Base-by-base conservation (phyloP, 306 rosid species). In the Fragaria vesca region DNA sequence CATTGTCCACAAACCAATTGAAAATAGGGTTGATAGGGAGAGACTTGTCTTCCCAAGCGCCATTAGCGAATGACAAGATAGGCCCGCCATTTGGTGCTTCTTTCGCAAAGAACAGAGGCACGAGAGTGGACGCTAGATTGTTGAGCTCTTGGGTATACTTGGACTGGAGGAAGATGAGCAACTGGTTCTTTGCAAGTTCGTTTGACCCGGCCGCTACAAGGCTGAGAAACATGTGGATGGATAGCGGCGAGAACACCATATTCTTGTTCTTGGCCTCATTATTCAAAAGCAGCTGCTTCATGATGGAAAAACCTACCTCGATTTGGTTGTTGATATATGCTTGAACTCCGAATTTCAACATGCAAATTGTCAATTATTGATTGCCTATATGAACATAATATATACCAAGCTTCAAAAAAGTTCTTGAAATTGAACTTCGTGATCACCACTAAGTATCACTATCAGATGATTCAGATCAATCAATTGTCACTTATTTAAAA, bases 91-190 rank as follows among this genome's bases (percentile, higher is more conserved):
- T 9, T 4, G 16, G 17, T 45, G 18, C 20, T 1, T 17, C 45
- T 4, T 78, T 16, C 3, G 40, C 16, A 0, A 28, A 34, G 17
- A 71, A 13, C 13, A 69, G 3, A 7, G 18, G 38, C 62, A 20
- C 10, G 17, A 75, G n/a, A 3, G 12, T 18, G 3, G 61, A 70
- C 13, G 48, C 34, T 0, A 70, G 9, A 3, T 7, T 7, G 43
- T 71, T 70, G 36, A 78, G 65, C 8, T 71, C 34, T 6, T 6
- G 18, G 1, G 10, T 58, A 32, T 71, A 69, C 15, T 32, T 71
- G 18, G 81, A 71, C 9, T 47, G n/a, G 50, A 78, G 58, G 42
- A 60, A 78, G 1, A 45, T 21, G 6, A 78, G 65, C 26, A 71
- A 1, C 66, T 71, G 48, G 13, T 78, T 5, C 2, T 20, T 24